Evolutionary conservation across 75 land plant species (phyloP), one percentile per base, ranked within the genome.

Genomic region (Pinus taeda): DNA sequence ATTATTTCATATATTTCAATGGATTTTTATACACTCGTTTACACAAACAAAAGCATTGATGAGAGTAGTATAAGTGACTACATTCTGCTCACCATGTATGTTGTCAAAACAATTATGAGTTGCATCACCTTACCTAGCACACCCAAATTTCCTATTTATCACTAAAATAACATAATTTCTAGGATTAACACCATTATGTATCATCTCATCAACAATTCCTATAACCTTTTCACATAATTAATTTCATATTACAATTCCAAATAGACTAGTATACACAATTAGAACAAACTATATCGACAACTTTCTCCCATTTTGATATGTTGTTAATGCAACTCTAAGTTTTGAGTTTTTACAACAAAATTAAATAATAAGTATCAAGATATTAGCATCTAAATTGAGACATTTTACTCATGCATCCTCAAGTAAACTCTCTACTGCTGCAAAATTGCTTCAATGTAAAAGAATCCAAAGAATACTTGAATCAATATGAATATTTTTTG

Each of bases 31-130:
- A 83, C 70, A 62, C 80, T 84, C 26, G 1, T 83, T 79, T 72
- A 76, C 70, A 33, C 74, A 62, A 39, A 85, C 57, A 59, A 65
- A 89, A 6, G 87, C 92, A 81, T 75, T 71, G n/a, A 92, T 80
- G 24, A 92, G 65, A 61, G 86, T 81, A 66, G 90, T 90, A 77
- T 78, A 92, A 59, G 86, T 82, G 14, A 78, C 79, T 53, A 67
- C 59, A 57, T 86, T 86, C 70, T 83, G 76, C 1, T 82, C 84
- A 20, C 37, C 37, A 29, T 81, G 80, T 26, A 86, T 66, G 12
- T 77, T 21, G 62, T 74, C n/a, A 59, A 89, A 89, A 22, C 86
- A 39, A 39, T 63, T 89, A 39, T 60, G 63, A 36, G 88, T 78
- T 80, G 4, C 65, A 80, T 14, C 71, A 45, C 64, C 71, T 57